A percentile compares a stretch with the other conserved stretches of the same genome.
phyloP scores from a whole-genome alignment of 2,329 filamentous ascomycete genomes.

The Apiospora kogelbergensis region DNA sequence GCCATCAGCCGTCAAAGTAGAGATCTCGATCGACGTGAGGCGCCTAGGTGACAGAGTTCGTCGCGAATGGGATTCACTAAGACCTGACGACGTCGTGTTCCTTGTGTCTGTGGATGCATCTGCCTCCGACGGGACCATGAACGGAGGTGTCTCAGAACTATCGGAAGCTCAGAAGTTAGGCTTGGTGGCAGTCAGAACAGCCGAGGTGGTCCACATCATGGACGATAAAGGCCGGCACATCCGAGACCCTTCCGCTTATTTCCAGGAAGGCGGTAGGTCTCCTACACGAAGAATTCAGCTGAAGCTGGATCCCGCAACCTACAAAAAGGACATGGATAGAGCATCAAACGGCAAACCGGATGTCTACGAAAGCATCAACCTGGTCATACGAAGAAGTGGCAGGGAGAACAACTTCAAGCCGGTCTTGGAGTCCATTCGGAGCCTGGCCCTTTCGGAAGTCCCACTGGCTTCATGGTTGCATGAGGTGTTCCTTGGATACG shows the following conservation, averaged over 20 bases:
- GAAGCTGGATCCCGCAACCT: slow-evolving; percentile 76
- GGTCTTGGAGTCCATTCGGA: slow-evolving; percentile 87
- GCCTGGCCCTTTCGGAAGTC: slow-evolving; percentile 79
- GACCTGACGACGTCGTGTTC: slow-evolving; percentile 87
- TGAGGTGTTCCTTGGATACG: slow-evolving; percentile 96
- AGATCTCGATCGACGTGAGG: slow-evolving; percentile 81
- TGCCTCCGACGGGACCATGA: slow-evolving; percentile 49
- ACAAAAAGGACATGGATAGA: slow-evolving; percentile 72
- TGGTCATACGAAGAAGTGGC: slow-evolving; percentile 78
- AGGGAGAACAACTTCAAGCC: slow-evolving; percentile 98
- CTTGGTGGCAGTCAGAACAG: slow-evolving; percentile 72
- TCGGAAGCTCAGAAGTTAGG: slow-evolving; percentile 62
- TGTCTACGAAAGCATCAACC: slow-evolving; percentile 81
- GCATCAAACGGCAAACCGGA: slow-evolving; percentile 68
- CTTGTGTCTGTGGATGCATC: slow-evolving; percentile 73
- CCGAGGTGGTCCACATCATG: slow-evolving; percentile 80
- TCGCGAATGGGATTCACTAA: slow-evolving; percentile 86
- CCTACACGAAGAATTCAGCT: slow-evolving; percentile 71
- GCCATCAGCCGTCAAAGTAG: slow-evolving; percentile 82
- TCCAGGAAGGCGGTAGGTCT: slow-evolving; percentile 62
- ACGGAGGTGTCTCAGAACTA: slow-evolving; percentile 47
- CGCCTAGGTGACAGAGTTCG: slow-evolving; percentile 74
- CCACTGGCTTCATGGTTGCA: slow-evolving; percentile 89
- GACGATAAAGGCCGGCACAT: slow-evolving; percentile 80
- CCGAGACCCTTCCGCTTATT: slow-evolving; percentile 60